Evolutionary conservation across 2,329 filamentous ascomycete species (phyloP).

Genomic region (Aspergillus clavatus): DNA sequence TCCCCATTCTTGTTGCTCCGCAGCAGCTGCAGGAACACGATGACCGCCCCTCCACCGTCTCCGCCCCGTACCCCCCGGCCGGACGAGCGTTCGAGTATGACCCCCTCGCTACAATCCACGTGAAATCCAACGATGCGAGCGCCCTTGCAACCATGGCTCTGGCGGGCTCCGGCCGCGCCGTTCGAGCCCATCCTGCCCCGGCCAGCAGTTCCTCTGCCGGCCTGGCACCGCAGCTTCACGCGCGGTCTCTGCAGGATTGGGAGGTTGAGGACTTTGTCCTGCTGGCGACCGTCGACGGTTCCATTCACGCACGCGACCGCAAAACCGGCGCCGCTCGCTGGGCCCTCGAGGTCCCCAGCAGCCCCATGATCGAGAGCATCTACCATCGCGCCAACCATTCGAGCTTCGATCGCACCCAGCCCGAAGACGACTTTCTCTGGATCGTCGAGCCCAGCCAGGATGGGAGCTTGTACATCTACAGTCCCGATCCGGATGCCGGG

Average conservation of each 20-base stretch:
- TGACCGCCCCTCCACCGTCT: conserved; percentile 26
- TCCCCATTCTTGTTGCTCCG: conserved; percentile 60
- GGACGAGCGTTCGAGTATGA: conserved; percentile 18
- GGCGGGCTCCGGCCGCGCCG: conserved; percentile 67
- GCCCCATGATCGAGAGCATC: conserved; percentile 84
- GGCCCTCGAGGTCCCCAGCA: conserved; percentile 71
- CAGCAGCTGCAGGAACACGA: conserved; percentile 51
- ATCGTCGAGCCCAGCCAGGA: conserved; percentile 88
- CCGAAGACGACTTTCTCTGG: conserved; percentile 85
- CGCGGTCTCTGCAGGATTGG: conserved; percentile 98
- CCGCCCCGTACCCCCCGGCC: conserved; percentile 23
- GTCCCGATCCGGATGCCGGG: conserved; percentile 54
- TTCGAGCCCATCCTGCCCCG: conserved; percentile 87
- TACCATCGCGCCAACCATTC: conserved; percentile 71
- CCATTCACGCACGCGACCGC: conserved; percentile 84
- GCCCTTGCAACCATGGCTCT: conserved; percentile 97
- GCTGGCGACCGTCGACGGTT: conserved; percentile 98
- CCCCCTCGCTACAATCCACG: conserved; percentile 24
- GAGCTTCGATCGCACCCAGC: conserved; percentile 50
- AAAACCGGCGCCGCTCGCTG: conserved; percentile 79
- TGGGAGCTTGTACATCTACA: conserved; percentile 81
- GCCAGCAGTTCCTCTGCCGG: conserved; percentile 59
- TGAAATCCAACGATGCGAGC: conserved; percentile 67
- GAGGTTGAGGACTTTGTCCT: conserved; percentile 99
- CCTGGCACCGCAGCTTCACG: conserved; percentile 77